Conservation (phyloP, 225 moss, liverwort and hornwort genomes). For the Thuidium tamariscinum region DNA sequence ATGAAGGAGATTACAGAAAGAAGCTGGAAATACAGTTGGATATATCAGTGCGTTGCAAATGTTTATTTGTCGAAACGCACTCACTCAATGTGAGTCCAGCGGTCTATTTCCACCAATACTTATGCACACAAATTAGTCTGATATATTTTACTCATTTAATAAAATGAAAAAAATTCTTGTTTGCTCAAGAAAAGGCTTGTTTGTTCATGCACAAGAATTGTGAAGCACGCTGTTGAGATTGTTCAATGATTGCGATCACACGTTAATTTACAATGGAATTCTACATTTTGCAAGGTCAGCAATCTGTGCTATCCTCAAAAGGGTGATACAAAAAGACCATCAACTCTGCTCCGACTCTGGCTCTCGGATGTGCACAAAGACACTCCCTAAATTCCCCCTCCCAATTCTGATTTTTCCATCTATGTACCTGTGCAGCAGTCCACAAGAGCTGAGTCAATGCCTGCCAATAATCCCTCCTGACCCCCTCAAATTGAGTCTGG, state of each 20-base stretch:
- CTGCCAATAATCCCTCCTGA: background rate
- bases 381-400: slow-evolving; percentile 71
- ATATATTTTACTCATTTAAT: background rate
- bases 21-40: background rate
- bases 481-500: background rate
- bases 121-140: no score
- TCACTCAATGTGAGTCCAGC: background rate
- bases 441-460: background rate
- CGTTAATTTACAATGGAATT: background rate
- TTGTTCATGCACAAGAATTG: background rate
- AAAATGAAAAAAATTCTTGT: background rate
- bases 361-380: slow-evolving; percentile 81
- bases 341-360: slow-evolving; percentile 14
- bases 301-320: background rate
- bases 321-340: background rate
- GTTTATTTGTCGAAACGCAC: background rate
- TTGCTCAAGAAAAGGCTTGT: background rate
- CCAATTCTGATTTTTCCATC: slow-evolving; percentile 73
- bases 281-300: background rate
- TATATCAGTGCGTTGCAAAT: background rate
- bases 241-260: background rate
- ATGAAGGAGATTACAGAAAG: background rate
- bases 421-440: slow-evolving; percentile 57
- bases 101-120: background rate
- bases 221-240: background rate